Conservation (phyloP, 345 rosid genomes). For the Syzygium aromaticum region DNA sequence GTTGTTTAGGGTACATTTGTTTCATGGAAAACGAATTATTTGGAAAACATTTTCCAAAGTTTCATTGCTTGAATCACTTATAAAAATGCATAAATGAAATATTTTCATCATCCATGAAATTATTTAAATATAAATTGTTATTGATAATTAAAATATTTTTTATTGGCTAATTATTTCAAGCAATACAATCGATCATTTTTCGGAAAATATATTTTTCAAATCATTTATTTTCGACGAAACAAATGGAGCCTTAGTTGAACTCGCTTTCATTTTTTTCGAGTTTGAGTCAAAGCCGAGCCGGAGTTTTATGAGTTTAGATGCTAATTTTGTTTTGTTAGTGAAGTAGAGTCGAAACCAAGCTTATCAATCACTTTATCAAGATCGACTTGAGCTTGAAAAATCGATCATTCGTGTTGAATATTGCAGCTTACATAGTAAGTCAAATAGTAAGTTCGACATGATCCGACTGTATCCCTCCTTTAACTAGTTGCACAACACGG, state of each 20-base stretch:
- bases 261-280: background rate
- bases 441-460: background rate
- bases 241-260: background rate
- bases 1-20: background rate
- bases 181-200: no score
- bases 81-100: no score
- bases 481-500: background rate
- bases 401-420: background rate
- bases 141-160: no score
- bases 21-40: no score
- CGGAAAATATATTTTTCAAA: no score
- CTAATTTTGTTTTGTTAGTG: background rate
- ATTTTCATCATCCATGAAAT: no score
- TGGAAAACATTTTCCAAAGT: no score
- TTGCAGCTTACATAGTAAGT: background rate
- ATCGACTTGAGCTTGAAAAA: background rate
- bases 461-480: background rate
- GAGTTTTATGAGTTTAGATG: background rate
- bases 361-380: background rate
- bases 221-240: no score
- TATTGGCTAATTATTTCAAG: no score
- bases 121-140: no score
- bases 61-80: no score
- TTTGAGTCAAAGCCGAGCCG: background rate
- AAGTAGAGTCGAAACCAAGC: background rate